Base-by-base conservation (phyloP, 805 yeast species). In the Metschnikowia lachancei region DNA sequence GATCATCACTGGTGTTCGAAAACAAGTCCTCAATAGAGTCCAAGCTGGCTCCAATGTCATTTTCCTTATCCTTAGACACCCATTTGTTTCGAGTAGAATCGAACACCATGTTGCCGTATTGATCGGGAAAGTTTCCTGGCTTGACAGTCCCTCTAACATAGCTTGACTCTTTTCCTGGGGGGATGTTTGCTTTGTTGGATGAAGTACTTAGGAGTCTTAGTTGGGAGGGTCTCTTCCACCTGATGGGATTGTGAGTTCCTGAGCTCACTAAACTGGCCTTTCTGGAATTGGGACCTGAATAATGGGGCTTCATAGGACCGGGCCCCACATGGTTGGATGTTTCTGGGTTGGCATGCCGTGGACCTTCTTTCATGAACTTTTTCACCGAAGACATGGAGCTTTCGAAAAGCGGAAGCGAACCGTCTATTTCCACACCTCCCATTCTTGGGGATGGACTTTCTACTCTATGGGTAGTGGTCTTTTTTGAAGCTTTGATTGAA, bases 191-290 rank as follows among this genome's bases (percentile, higher is more conserved):
- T 22, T 40, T 43, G 29, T 39, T 36, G 4, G 47, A 31, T 26
- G 24, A 33, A 17, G 39, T 46, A 36, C 33, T 45, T 22, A 37
- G 57, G 26, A 69, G 56, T 26, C 58, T 58, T 22, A 71, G 57
- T 47, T 70, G 74, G 4, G 74, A 70, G 3, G 69, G 61, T 32
- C 69, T 48, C 45, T 69, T 71, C 74, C 72, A 67, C 45, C 58
- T 63, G 36, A 68, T 63, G 32, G 62, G 56, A 22, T 63, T 36
- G 3, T 36, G 38, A 2, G 32, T 26, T 17, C n/a, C 34, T 11
- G 12, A 9, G n/a, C 8, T 13, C 30, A 17, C 7, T 19, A 11
- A 26, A 13, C 13, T 13, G n/a, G 31, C n/a, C 11, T 26, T 17
- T 35, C 36, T 32, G 10, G 24, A 22, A 4, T 22, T 22, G 24